Conservation (phyloP, 164 flowering plant genomes). For the Litsea cubeba region DNA sequence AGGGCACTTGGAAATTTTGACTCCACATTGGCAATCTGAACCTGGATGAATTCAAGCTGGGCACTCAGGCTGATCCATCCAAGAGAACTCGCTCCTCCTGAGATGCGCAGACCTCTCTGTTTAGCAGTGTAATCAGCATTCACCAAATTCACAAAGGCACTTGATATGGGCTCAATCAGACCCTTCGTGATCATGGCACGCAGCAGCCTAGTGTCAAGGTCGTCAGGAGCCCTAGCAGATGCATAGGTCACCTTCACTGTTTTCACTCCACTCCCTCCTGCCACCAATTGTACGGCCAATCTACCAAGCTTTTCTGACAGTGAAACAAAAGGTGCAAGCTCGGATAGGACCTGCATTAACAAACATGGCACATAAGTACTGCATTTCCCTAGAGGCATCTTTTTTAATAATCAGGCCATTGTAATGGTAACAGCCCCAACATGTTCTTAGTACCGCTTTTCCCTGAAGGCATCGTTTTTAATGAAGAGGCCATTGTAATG, state of each 20-base stretch:
- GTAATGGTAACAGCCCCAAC: too few species aligned
- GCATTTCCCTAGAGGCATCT: neutral
- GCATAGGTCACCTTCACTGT: slow-evolving; percentile 62
- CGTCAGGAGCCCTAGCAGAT: slow-evolving; percentile 59
- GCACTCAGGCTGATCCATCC: slow-evolving; percentile 45
- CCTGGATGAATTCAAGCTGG: slow-evolving; percentile 67
- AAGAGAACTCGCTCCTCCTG: slow-evolving; percentile 53
- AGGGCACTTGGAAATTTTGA: slow-evolving; percentile 61
- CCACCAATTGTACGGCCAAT: slow-evolving; percentile 64
- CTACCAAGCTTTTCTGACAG: slow-evolving; percentile 75
- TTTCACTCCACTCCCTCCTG: slow-evolving; percentile 65
- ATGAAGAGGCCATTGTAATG: too few species aligned
- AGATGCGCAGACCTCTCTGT: slow-evolving; percentile 58
- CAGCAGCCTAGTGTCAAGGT: slow-evolving; percentile 69
- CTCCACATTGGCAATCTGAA: slow-evolving; percentile 54
- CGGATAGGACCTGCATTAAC: slow-evolving; percentile 46
- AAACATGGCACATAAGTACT: neutral
- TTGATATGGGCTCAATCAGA: slow-evolving; percentile 71
- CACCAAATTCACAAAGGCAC: slow-evolving; percentile 51
- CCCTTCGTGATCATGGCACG: slow-evolving; percentile 82
- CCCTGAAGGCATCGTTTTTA: neutral
- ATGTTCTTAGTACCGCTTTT: neutral
- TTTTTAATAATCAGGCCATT: too few species aligned
- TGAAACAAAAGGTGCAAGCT: slow-evolving; percentile 56
- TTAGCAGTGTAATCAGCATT: slow-evolving; percentile 82